phyloP scores from a whole-genome alignment of 2,329 filamentous ascomycete genomes.

The Claviceps quebecensis region DNA sequence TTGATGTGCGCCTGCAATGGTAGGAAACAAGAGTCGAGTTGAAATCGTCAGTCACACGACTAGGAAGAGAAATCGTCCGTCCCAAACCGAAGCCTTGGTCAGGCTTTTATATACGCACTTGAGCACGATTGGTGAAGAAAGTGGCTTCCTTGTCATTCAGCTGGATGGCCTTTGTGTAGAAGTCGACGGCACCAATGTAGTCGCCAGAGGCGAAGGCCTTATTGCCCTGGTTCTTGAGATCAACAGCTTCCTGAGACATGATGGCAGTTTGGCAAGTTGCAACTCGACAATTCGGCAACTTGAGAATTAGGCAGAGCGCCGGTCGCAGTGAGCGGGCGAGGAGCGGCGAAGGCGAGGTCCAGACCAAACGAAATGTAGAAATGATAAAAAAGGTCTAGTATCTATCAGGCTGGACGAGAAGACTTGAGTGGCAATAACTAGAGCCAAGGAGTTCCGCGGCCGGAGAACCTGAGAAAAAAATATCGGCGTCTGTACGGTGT shows the following conservation, averaged over 20 bases:
- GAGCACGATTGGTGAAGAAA: constrained; percentile 88
- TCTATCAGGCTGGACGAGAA: neutral
- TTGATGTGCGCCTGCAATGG: constrained; percentile 73
- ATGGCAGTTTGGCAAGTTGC: constrained; percentile 5
- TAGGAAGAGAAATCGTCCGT: constrained; percentile 5
- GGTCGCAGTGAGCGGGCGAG: neutral
- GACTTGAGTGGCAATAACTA: neutral
- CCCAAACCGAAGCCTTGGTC: constrained; percentile 5
- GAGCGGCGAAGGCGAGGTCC: neutral
- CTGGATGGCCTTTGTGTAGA: constrained; percentile 79
- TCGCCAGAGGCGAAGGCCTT: constrained; percentile 80
- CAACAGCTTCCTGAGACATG: constrained; percentile 54
- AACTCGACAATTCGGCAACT: too few species aligned
- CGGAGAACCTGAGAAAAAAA: neutral
- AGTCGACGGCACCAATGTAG: constrained; percentile 68
- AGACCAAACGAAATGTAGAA: neutral
- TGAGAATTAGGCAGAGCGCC: neutral
- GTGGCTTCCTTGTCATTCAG: constrained; percentile 71
- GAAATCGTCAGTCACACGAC: constrained; percentile 33
- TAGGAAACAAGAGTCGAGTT: neutral
- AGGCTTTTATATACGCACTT: constrained; percentile 43
- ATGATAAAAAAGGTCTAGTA: neutral
- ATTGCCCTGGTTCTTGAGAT: constrained; percentile 88
- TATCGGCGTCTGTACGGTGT: neutral
- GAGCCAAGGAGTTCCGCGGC: neutral